Base-by-base conservation (phyloP, 805 yeast genomes). In the Candida maesae region DNA sequence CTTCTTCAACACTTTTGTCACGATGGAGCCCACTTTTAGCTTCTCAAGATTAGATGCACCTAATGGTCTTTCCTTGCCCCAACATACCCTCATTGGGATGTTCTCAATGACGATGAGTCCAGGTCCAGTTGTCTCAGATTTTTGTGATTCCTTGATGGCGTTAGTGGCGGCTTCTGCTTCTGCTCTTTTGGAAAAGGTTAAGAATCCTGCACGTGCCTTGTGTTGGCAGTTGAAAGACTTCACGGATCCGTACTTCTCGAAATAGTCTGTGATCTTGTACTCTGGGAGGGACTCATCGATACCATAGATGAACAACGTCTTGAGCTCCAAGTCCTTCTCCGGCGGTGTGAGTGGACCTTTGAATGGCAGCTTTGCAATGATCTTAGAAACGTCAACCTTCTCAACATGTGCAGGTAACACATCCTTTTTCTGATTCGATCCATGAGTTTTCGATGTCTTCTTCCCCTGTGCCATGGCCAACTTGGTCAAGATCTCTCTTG, bases 301-400 rank as follows among this genome's bases (percentile, higher is more conserved):
- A 2, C 96, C 96, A 61, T 81, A 85, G 15, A 89, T 55, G 56
- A 89, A 88, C 39, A 88, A 73, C 0, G 89, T 73, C 38, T 68
- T 71, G n/a, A 76, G 53, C 0, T 60, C 51, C 4, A 55, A 44
- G 38, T 73, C 71, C 25, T 28, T 15, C 31, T 62, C 61, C 0
- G 81, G 76, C 2, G 45, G 67, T 0, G 45, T 44, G 9, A 81
- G 56, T n/a, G 73, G 68, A 1, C 84, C 86, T 31, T 76, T 77
- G 42, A 84, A 71, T 0, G 95, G 95, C n/a, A 88, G 63, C 48
- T 73, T 75, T 18, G 78, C 62, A 25, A 81, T 63, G 0, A 80
- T 50, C 53, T 73, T 76, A 8, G 76, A 56, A 1, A 82, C 63
- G 31, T 80, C 85, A 2, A 61, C 61, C 9, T 59, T 49, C 17